Evolutionary conservation across 164 flowering plant genomes (phyloP).

Genomic region (Kalanchoe fedtschenkoi): DNA sequence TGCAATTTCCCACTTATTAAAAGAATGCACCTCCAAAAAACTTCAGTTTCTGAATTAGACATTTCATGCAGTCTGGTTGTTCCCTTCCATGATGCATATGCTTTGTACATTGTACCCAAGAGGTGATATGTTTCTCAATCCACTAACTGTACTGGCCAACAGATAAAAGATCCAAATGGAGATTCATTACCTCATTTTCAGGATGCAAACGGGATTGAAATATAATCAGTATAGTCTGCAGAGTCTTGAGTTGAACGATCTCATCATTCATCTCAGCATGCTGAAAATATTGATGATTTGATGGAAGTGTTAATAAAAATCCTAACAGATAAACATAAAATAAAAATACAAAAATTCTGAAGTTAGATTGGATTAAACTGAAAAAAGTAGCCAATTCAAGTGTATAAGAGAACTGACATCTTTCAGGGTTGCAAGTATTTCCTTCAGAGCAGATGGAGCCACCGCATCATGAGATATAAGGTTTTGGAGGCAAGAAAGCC

Average conservation of each 20-base stretch:
- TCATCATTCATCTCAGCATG: slow-evolving; percentile 96
- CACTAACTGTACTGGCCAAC: background rate
- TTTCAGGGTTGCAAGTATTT: slow-evolving; percentile 73
- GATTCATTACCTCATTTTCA: slow-evolving; percentile 59
- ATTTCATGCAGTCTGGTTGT: background rate
- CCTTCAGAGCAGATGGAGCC: slow-evolving; percentile 64
- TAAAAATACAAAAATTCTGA: background rate
- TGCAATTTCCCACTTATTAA: background rate
- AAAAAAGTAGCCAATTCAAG: background rate
- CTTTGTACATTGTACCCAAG: background rate
- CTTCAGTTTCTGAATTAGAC: background rate
- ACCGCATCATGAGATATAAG: slow-evolving; percentile 93
- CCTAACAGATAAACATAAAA: background rate
- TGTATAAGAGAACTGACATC: slow-evolving; percentile 40
- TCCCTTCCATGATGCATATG: background rate
- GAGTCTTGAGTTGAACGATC: slow-evolving; percentile 78
- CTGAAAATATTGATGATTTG: slow-evolving; percentile 23
- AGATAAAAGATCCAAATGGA: background rate
- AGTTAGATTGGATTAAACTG: background rate
- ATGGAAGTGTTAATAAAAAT: background rate
- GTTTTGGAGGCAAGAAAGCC: slow-evolving; percentile 89
- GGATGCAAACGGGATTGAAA: slow-evolving; percentile 88
- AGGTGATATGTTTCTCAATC: background rate
- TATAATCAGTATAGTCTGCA: slow-evolving; percentile 83
- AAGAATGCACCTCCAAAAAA: background rate